A percentile compares a stretch with the other conserved stretches of the same genome.
Evolutionary conservation across 352 stramenopile species (phyloP).

Genomic region (Plasmopara viticola): DNA sequence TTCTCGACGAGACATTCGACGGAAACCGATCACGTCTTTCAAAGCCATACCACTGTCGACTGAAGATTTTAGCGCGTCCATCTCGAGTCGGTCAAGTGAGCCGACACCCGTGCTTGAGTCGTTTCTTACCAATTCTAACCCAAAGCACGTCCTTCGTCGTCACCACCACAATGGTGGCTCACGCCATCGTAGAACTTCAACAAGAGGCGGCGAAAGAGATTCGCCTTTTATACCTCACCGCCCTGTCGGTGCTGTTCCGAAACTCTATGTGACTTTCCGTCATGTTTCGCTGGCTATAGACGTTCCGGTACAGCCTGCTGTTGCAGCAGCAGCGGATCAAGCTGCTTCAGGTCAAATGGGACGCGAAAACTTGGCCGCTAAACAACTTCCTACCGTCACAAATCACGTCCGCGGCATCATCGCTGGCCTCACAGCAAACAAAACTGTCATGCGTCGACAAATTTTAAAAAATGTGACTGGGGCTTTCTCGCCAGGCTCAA

Average conservation of each 20-base stretch:
- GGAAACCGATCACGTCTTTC: conserved; percentile 10
- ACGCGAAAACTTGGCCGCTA: conserved; percentile 24
- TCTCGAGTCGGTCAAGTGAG: conserved; percentile 28
- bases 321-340: conserved; percentile 11
- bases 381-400: conserved; percentile 43
- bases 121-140: conserved; percentile 15
- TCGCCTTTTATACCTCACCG: conserved; percentile 25
- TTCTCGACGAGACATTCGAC: conserved; percentile 9
- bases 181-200: conserved; percentile 8
- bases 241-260: conserved; percentile 18
- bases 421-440: conserved; percentile 28
- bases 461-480: conserved; percentile 39
- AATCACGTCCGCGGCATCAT: conserved; percentile 43
- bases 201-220: conserved; percentile 9
- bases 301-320: conserved; percentile 17
- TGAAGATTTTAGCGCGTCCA: conserved; percentile 20
- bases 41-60: conserved; percentile 4
- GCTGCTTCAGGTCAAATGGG: conserved; percentile 16
- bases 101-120: conserved; percentile 25
- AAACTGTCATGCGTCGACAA: conserved; percentile 33
- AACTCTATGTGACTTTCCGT: conserved; percentile 30
- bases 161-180: conserved; percentile 16
- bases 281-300: conserved; percentile 32
- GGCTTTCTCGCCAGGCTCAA: conserved; percentile 34
- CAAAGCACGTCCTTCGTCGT: conserved; percentile 25